These are phyloP conservation scores for Rauvolfia tetraphylla DNA, from an alignment of 257 asterid genomes.

Conservation along the genomic window DNA sequence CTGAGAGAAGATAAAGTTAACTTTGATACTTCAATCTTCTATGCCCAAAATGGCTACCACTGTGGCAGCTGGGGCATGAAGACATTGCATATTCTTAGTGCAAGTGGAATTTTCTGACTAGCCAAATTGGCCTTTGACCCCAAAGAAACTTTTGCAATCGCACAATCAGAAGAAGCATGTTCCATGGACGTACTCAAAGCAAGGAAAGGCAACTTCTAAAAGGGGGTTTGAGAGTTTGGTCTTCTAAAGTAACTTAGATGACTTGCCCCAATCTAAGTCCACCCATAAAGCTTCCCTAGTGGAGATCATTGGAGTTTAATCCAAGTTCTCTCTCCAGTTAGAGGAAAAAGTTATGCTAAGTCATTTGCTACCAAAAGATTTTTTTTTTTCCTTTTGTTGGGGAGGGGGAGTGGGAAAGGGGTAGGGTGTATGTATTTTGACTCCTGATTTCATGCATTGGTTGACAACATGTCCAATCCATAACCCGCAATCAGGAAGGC, in stretches of 20 bases:
- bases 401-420: too few species aligned
- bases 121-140: background rate
- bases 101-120: conserved; percentile 9
- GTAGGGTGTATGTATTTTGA: background rate
- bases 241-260: background rate
- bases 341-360: background rate
- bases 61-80: background rate
- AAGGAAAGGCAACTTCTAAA: conserved; percentile 9
- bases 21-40: conserved; percentile 14
- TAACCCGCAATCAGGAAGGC: background rate
- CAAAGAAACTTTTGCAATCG: background rate
- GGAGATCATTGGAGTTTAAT: background rate
- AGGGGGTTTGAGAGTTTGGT: background rate
- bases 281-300: conserved; percentile 3
- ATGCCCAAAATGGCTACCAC: conserved; percentile 7
- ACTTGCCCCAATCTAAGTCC: conserved; percentile 23
- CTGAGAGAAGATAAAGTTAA: conserved; percentile 2
- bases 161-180: conserved; percentile 15
- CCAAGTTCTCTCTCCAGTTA: background rate
- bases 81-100: background rate
- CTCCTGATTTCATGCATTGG: conserved; percentile 13
- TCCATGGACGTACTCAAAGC: conserved; percentile 24
- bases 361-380: conserved; percentile 13
- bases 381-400: conserved; percentile 34
- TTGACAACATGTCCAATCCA: background rate